These are phyloP conservation scores for Hemisphaericaspora nanyangensis DNA, from an alignment of 805 yeast species.

Conservation along the genomic window DNA sequence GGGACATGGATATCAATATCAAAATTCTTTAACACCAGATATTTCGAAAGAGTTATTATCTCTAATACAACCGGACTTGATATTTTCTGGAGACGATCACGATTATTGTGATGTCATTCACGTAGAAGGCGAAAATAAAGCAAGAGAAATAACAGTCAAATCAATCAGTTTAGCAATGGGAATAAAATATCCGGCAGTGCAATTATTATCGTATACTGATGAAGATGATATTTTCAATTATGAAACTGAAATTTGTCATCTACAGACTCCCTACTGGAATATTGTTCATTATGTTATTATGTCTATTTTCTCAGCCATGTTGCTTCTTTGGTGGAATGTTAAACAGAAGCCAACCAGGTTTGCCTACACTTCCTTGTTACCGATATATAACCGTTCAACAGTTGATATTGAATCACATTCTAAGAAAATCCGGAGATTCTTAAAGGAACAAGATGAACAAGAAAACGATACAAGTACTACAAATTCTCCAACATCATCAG, in stretches of 20 bases:
- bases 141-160: conserved; percentile 36
- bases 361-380: conserved; percentile 23
- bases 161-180: conserved; percentile 42
- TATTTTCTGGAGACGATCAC: conserved; percentile 95
- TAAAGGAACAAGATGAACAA: conserved; percentile 26
- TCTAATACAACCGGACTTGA: conserved; percentile 57
- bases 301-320: conserved; percentile 28
- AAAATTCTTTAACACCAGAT: conserved; percentile 67
- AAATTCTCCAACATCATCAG: background rate
- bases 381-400: background rate
- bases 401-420: conserved; percentile 15
- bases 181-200: conserved; percentile 38
- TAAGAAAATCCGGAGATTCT: conserved; percentile 24
- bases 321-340: conserved; percentile 26
- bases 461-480: background rate
- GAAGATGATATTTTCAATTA: conserved; percentile 15
- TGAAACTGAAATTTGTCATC: conserved; percentile 41
- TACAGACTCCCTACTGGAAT: conserved; percentile 45
- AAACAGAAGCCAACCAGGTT: conserved; percentile 23
- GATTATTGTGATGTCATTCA: conserved; percentile 86
- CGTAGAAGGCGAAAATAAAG: conserved; percentile 12
- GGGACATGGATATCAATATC: conserved; percentile 76
- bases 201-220: conserved; percentile 25
- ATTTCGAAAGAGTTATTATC: conserved; percentile 56
- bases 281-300: conserved; percentile 32